Base-by-base conservation (phyloP, 805 yeast genomes). In the Lipomyces spencermartinsiae region DNA sequence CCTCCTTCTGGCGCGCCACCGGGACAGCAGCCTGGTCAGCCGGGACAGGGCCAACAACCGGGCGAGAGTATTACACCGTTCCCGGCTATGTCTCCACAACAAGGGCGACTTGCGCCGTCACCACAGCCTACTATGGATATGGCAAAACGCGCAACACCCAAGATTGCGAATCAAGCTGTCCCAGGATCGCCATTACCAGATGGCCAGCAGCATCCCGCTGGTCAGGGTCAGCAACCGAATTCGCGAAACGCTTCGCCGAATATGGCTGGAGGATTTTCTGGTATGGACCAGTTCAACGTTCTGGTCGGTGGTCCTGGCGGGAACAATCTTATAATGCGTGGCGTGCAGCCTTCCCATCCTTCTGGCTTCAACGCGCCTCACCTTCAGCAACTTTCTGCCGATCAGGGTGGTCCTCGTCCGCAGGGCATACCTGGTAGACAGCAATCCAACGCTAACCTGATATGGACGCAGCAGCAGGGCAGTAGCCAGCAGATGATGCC, bases 1-100 rank as follows among this genome's bases (percentile, higher is more conserved):
- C 69, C 69, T 4, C 46, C 58, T 19, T 37, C 61, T 8, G 66
- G 62, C 16, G 35, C 62, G 8, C 25, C 14, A 9, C 66, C 53
- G 8, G 46, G 39, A 6, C 61, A 88, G 85, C 73, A 84, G 82
- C 62, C 25, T 14, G 43, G 55, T 4, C 64, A 59, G 39, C 62
- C 65, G 7, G 49, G 58, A 12, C 86, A 84, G 4, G 77, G 87
- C 51, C 81, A 78, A 39, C 79, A 75, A n/a, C 73, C 65, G 9
- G 69, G 66, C 22, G 51, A 34, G 12, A 69, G 67, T 14, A 63
- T 59, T 12, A 58, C 61, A 7, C 46, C 63, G 16, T 63, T 59
- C 64, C 51, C 54, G 22, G 61, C 65, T 31, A 61, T 65, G 54
- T 66, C 70, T 31, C 68, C 71, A 14, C 68, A 68, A 49, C 63